Evolutionary conservation across 2,329 filamentous ascomycete species (phyloP).

Genomic region (Fonsecaea erecta): DNA sequence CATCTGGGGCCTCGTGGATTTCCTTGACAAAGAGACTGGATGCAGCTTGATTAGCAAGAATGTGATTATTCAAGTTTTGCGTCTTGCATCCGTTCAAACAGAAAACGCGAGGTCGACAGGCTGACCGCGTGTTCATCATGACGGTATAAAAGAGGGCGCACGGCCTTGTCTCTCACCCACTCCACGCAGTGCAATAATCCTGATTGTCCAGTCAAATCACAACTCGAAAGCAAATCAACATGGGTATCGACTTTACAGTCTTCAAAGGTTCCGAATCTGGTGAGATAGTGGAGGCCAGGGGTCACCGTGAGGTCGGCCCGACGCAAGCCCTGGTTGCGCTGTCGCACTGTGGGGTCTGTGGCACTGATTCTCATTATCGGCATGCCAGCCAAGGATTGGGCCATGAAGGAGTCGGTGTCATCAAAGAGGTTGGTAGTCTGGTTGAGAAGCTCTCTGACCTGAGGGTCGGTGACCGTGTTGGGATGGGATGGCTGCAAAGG

Average conservation of each 20-base stretch:
- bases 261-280: constrained; percentile 35
- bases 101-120: background rate
- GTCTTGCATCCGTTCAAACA: background rate
- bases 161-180: background rate
- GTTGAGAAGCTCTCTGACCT: constrained; percentile 29
- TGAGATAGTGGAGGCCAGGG: constrained; percentile 27
- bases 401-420: constrained; percentile 38
- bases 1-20: background rate
- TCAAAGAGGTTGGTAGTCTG: constrained; percentile 34
- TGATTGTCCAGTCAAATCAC: background rate
- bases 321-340: constrained; percentile 31
- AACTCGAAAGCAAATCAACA: constrained; percentile 2
- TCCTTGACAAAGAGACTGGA: background rate
- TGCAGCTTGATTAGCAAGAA: constrained; percentile 18
- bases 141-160: background rate
- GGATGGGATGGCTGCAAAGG: constrained; percentile 35
- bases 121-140: background rate
- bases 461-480: constrained; percentile 35
- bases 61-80: background rate
- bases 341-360: constrained; percentile 33
- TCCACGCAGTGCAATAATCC: background rate
- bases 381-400: constrained; percentile 34
- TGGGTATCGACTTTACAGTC: constrained; percentile 32
- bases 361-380: constrained; percentile 33
- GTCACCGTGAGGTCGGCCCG: constrained; percentile 26